Evolutionary conservation across 805 yeast species (phyloP).

Genomic region (Grigorovia transvaalensis): DNA sequence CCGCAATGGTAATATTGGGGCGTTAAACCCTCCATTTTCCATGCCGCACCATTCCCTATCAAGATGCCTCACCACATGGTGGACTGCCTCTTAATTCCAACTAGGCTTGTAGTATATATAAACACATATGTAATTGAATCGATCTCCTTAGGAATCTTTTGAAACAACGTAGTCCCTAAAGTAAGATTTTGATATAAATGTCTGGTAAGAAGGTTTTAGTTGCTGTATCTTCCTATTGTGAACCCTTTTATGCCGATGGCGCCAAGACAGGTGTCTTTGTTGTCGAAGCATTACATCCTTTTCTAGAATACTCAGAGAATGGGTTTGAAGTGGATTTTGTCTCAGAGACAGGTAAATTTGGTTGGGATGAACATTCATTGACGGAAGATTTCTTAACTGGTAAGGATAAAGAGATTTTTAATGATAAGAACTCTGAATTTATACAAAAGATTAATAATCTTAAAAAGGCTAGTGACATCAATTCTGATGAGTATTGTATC

Average conservation of each 20-base stretch:
- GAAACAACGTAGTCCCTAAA: no score
- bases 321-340: conserved; percentile 47
- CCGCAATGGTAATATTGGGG: no score
- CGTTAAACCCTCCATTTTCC: no score
- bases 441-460: conserved; percentile 30
- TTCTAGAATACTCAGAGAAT: conserved; percentile 34
- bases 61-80: no score
- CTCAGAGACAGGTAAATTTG: conserved; percentile 48
- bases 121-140: no score
- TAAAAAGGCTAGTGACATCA: conserved; percentile 40
- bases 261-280: conserved; percentile 50
- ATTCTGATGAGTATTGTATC: conserved; percentile 40
- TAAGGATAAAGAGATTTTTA: conserved; percentile 33
- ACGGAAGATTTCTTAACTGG: conserved; percentile 33
- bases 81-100: no score
- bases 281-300: conserved; percentile 53
- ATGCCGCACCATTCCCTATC: no score
- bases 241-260: conserved; percentile 46
- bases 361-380: conserved; percentile 49
- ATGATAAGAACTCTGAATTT: conserved; percentile 34
- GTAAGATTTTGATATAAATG: neutral
- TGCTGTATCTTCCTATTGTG: conserved; percentile 36
- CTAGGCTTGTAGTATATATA: no score
- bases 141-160: no score
- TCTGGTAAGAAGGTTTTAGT: conserved; percentile 30